phyloP scores from a whole-genome alignment of 768 basidiomycete genomes.

The Melanogaster broomeanus region DNA sequence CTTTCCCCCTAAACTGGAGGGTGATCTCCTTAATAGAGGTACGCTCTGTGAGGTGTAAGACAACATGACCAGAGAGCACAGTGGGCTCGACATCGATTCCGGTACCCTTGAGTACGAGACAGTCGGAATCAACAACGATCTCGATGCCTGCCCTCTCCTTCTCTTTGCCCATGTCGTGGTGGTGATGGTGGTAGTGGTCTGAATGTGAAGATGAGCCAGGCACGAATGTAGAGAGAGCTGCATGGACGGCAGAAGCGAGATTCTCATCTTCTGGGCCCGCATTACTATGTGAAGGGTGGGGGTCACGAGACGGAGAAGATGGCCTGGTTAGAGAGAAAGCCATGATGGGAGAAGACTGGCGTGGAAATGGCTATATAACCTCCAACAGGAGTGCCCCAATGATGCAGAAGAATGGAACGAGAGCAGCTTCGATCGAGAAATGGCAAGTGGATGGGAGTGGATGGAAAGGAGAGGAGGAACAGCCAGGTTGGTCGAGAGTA shows the following conservation, averaged over 20 bases:
- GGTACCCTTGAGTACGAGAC: constrained; percentile 72
- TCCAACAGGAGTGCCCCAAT: constrained; percentile 8
- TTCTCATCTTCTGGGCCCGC: constrained; percentile 34
- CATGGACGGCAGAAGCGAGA: constrained; percentile 39
- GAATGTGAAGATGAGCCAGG: constrained; percentile 21
- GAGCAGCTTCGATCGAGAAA: neutral
- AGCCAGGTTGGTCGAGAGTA: no score
- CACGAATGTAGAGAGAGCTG: constrained; percentile 35
- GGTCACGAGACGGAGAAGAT: constrained; percentile 30
- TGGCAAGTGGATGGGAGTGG: neutral
- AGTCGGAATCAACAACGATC: constrained; percentile 72
- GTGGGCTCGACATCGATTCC: constrained; percentile 85
- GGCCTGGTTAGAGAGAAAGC: constrained; percentile 36
- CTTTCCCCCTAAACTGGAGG: constrained; percentile 84
- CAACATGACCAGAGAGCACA: constrained; percentile 77
- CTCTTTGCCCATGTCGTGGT: constrained; percentile 44
- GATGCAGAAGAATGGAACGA: constrained; percentile 3
- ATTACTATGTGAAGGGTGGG: constrained; percentile 15
- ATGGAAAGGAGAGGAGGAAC: no score
- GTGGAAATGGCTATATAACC: no score
- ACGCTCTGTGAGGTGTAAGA: constrained; percentile 76
- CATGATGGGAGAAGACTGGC: constrained; percentile 28
- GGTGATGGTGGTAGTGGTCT: constrained; percentile 33
- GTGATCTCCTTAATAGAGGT: constrained; percentile 85
- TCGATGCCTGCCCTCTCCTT: constrained; percentile 63